Conservation (phyloP, 176 grass and related monocot species). For the barley (Hordeum vulgare) region MorexV3_pseudomolecules_assembly NC_058518.1:508398181-508398680, state of each 20-base stretch:
- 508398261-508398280: slow-evolving; percentile 7
- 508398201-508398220: neutral
- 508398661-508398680: neutral
- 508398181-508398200: slow-evolving; percentile 19
- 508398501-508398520: too few species aligned
- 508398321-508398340: neutral
- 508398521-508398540: neutral
- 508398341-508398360: neutral
- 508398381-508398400: neutral
- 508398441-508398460: slow-evolving; percentile 25
- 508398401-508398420: neutral
- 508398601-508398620: neutral
- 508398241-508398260: neutral
- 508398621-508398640: neutral
- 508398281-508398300: slow-evolving; percentile 23
- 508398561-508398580: neutral
- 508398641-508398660: neutral
- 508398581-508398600: neutral
- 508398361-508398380: neutral
- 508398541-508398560: neutral
- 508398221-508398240: neutral
- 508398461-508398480: neutral
- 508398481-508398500: neutral
- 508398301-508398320: slow-evolving; percentile 59
- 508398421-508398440: slow-evolving; percentile 23